Evolutionary conservation across 2,329 filamentous ascomycete genomes (phyloP).

Genomic region (Colletotrichum orbiculare): DNA sequence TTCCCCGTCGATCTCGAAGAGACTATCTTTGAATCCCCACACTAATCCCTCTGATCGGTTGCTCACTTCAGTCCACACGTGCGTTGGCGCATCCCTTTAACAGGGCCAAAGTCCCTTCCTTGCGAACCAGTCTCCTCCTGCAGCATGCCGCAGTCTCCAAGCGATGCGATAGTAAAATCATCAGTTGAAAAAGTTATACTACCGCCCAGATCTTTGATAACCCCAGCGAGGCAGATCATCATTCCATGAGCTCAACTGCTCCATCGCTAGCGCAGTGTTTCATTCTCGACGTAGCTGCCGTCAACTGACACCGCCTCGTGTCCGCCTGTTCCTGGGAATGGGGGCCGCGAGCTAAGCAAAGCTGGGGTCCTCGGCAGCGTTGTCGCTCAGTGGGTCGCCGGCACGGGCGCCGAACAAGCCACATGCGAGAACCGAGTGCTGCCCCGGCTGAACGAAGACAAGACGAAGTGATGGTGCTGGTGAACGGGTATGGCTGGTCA

Average conservation of each 20-base stretch:
- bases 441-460: slow-evolving; percentile 5
- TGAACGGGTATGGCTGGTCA: too few relatives aligned
- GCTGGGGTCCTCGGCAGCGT: slow-evolving; percentile 12
- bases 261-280: background rate
- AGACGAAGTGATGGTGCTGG: background rate
- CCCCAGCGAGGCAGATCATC: background rate
- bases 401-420: slow-evolving; percentile 26
- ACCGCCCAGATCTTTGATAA: too few relatives aligned
- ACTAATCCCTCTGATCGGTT: background rate
- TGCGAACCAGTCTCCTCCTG: slow-evolving; percentile 8
- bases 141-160: slow-evolving; percentile 3
- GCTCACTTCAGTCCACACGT: slow-evolving; percentile 1
- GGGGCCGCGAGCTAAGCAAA: background rate
- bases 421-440: slow-evolving; percentile 11
- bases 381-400: slow-evolving; percentile 13
- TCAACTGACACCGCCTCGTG: slow-evolving; percentile 16
- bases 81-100: slow-evolving; percentile 4
- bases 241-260: background rate
- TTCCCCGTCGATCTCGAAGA: background rate
- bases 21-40: background rate
- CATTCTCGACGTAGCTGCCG: background rate
- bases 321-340: slow-evolving; percentile 14
- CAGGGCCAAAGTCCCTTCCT: slow-evolving; percentile 1
- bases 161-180: background rate
- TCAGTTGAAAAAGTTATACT: too few relatives aligned